These are phyloP conservation scores for Volvariella volvacea DNA, from an alignment of 1,284 basidiomycete species.

Conservation along the genomic window DNA sequence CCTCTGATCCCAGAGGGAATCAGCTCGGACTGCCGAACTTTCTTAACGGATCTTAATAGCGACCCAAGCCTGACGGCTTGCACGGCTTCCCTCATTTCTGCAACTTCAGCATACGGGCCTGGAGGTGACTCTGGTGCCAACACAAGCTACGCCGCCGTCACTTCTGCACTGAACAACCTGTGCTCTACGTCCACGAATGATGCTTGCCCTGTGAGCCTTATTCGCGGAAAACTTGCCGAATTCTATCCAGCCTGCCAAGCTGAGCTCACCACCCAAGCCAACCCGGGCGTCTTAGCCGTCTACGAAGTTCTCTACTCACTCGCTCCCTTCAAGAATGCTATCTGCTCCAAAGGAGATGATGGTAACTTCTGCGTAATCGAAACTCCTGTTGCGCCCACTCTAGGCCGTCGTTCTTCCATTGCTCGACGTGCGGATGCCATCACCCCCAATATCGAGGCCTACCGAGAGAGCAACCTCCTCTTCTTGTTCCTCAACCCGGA, in stretches of 20 bases:
- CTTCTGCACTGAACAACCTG: conserved; percentile 45
- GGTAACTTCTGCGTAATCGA: conserved; percentile 62
- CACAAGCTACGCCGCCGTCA: conserved; percentile 29
- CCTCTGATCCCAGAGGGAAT: conserved; percentile 62
- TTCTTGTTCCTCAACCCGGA: conserved; percentile 72
- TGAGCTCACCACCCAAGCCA: conserved; percentile 57
- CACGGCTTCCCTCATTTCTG: conserved; percentile 55
- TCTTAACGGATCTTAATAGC: conserved; percentile 57
- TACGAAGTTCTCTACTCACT: conserved; percentile 81
- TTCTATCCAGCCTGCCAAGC: conserved; percentile 66
- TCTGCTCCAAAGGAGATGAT: conserved; percentile 70
- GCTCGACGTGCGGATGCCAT: conserved; percentile 27
- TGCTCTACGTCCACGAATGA: conserved; percentile 40
- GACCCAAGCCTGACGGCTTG: conserved; percentile 56
- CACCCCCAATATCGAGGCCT: conserved; percentile 65
- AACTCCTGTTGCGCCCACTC: conserved; percentile 24
- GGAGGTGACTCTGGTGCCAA: conserved; percentile 33
- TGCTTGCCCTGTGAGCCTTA: conserved; percentile 49
- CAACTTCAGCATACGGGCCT: conserved; percentile 57
- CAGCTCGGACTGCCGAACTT: conserved; percentile 49
- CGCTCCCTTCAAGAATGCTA: conserved; percentile 53
- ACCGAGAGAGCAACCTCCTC: conserved; percentile 55
- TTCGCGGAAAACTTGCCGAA: conserved; percentile 55
- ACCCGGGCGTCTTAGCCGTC: conserved; percentile 42
- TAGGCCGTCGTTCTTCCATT: conserved; percentile 12